phyloP scores from a whole-genome alignment of 2,329 filamentous ascomycete genomes.

The Aspergillus cejpii region DNA sequence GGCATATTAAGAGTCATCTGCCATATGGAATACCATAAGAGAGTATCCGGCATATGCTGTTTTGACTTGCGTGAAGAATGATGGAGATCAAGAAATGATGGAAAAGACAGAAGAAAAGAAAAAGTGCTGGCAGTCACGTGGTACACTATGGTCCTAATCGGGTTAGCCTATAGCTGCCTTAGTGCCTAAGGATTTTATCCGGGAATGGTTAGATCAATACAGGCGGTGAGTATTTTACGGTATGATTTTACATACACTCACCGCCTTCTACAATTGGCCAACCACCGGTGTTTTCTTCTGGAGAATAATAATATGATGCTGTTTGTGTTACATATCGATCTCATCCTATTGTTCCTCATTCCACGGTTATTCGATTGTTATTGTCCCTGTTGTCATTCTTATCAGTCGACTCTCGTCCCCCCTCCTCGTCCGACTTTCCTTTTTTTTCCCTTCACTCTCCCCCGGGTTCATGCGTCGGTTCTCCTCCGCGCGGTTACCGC shows the following conservation, averaged over 20 bases:
- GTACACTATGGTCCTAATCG: conserved; percentile 1
- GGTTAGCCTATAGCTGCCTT: conserved; percentile 5
- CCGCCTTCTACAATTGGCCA: conserved; percentile 8
- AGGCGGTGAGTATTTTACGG: background rate
- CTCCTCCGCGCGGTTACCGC: conserved; percentile 28
- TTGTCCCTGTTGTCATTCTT: background rate
- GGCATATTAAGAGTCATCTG: conserved; percentile 25
- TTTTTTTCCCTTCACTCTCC: conserved; percentile 6
- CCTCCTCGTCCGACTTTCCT: conserved; percentile 10
- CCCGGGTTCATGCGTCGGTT: conserved; percentile 29
- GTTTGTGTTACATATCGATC: background rate
- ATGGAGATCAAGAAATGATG: conserved; percentile 15
- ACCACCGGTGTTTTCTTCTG: conserved; percentile 3
- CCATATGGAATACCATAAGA: conserved; percentile 9
- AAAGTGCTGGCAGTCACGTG: conserved; percentile 6
- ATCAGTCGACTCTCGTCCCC: conserved; percentile 2
- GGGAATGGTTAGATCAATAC: background rate
- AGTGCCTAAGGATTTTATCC: background rate
- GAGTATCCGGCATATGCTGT: conserved; percentile 24
- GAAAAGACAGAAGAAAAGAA: conserved; percentile 18
- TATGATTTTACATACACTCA: background rate
- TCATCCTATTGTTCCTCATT: conserved; percentile 4
- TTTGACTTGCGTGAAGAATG: conserved; percentile 26
- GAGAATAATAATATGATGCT: background rate
- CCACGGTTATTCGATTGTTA: conserved; percentile 1